A percentile compares a stretch with the other conserved stretches of the same genome.
phyloP scores from a whole-genome alignment of 148 eudicot genomes.

The Suaeda aralocaspica region DNA sequence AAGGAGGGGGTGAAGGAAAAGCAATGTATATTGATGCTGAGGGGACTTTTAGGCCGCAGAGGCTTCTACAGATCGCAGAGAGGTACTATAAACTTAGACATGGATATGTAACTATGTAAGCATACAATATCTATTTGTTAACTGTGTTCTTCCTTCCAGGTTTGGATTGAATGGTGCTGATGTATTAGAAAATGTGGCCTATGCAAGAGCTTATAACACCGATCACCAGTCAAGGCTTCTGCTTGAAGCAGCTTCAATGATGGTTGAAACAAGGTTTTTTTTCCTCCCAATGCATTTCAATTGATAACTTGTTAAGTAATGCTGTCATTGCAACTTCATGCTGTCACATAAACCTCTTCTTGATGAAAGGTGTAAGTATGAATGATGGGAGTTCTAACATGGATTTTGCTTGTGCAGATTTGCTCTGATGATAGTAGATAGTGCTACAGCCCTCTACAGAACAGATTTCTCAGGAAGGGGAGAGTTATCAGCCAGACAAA shows the following conservation, averaged over 20 bases:
- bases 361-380: background rate
- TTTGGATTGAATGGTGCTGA: slow-evolving; percentile 87
- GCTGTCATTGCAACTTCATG: background rate
- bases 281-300: background rate
- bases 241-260: slow-evolving; percentile 99
- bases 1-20: slow-evolving; percentile 99
- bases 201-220: slow-evolving; percentile 96
- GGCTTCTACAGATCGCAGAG: slow-evolving; percentile 93
- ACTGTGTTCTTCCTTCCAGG: slow-evolving; percentile 39
- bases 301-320: too few species aligned
- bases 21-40: slow-evolving; percentile 99
- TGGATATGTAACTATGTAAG: slow-evolving; percentile 6
- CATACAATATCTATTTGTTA: slow-evolving; percentile 2
- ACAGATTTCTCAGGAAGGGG: slow-evolving; percentile 98
- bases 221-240: slow-evolving; percentile 98
- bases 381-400: background rate
- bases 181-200: slow-evolving; percentile 95
- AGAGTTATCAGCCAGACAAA: slow-evolving; percentile 92
- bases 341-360: slow-evolving; percentile 1
- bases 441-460: slow-evolving; percentile 96
- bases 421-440: slow-evolving; percentile 95
- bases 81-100: slow-evolving; percentile 43
- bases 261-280: slow-evolving; percentile 88
- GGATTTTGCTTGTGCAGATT: slow-evolving; percentile 45
- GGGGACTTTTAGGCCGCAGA: slow-evolving; percentile 95